Evolutionary conservation across 23 red algal species (phyloP).

Genomic region (Gracilaria domingensis): DNA sequence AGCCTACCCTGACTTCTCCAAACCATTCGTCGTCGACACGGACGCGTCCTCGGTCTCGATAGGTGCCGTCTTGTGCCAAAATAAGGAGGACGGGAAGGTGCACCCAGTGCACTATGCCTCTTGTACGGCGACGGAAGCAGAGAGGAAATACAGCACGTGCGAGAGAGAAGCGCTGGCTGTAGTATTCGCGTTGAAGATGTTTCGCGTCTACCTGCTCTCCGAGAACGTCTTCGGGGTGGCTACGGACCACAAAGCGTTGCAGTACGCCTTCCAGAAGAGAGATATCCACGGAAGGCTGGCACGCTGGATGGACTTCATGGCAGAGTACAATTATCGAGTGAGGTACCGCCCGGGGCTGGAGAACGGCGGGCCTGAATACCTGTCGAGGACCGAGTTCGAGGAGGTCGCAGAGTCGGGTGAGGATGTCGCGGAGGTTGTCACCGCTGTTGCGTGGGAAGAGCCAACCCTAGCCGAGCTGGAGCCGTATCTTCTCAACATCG

Average conservation of each 20-base stretch:
- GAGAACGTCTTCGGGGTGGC: not conserved
- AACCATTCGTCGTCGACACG: too few species aligned
- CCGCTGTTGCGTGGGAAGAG: too few species aligned
- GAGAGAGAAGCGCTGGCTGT: constrained; percentile 37
- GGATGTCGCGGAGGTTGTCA: too few species aligned
- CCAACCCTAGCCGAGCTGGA: too few species aligned
- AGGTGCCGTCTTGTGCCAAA: constrained; percentile 25
- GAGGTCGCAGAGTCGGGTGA: too few species aligned
- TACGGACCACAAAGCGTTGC: too few species aligned
- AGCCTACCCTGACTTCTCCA: not conserved
- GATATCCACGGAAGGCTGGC: too few species aligned
- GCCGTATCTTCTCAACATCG: too few species aligned
- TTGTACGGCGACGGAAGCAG: too few species aligned
- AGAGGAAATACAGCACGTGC: too few species aligned
- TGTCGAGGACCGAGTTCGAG: not conserved
- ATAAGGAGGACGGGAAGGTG: constrained; percentile 18
- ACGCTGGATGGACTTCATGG: too few species aligned
- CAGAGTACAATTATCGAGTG: constrained; percentile 25
- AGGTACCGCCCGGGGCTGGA: not conserved
- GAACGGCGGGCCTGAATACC: not conserved
- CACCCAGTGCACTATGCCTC: constrained; percentile 21
- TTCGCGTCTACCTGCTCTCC: constrained; percentile 33
- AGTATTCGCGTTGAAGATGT: constrained; percentile 33
- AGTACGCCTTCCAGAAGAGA: too few species aligned
- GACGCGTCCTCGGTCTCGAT: not conserved